Evolutionary conservation across 73 alveolate species (phyloP).

Genomic region (Paramecium octaurelia): DNA sequence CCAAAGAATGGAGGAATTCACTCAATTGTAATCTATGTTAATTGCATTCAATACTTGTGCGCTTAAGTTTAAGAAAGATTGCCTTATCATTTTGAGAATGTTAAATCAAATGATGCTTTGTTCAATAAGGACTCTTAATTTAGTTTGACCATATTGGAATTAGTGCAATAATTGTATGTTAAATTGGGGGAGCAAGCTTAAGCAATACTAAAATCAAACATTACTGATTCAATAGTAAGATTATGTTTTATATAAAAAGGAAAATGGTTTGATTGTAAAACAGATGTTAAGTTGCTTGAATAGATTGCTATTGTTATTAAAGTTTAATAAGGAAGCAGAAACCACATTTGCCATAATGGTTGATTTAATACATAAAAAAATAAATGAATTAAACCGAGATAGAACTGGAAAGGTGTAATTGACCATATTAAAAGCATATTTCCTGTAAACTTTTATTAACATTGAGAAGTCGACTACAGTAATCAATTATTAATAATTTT

Average conservation of each 20-base stretch:
- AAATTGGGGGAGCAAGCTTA: conserved; percentile 10
- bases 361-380: background rate
- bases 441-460: background rate
- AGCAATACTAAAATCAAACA: background rate
- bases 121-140: conserved; percentile 43
- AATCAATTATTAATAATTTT: background rate
- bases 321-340: background rate
- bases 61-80: conserved; percentile 40
- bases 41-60: conserved; percentile 48
- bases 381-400: conserved; percentile 39
- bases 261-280: conserved; percentile 28
- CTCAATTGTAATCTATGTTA: background rate
- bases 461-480: background rate
- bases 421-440: background rate
- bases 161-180: conserved; percentile 15
- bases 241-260: background rate
- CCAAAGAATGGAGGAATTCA: conserved; percentile 50
- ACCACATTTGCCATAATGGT: background rate
- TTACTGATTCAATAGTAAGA: conserved; percentile 26
- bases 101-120: conserved; percentile 51
- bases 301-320: background rate
- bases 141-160: conserved; percentile 20
- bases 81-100: conserved; percentile 61
- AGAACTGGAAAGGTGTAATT: background rate
- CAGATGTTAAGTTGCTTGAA: conserved; percentile 4